Evolutionary conservation across 495 filamentous ascomycete genomes (phyloP).

Genomic region (Lasiosphaeris hirsuta): DNA sequence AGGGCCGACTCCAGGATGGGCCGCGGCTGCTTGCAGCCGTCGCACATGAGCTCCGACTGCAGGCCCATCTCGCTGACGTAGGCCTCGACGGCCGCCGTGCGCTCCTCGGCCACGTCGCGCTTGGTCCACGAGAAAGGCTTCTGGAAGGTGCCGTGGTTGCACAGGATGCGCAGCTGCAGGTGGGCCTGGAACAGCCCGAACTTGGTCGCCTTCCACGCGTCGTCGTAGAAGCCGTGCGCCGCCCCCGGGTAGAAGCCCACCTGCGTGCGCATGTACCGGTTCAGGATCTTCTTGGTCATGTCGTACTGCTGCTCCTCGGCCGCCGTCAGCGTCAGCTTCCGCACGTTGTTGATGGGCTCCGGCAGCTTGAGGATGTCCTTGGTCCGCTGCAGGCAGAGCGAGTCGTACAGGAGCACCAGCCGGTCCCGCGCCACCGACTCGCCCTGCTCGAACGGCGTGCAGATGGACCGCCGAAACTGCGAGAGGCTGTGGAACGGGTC

Average conservation of each 20-base stretch:
- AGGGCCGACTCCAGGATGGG: constrained; percentile 22
- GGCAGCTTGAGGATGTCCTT: constrained; percentile 42
- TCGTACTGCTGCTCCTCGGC: constrained; percentile 36
- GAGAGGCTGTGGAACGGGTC: constrained; percentile 34
- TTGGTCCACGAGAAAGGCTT: constrained; percentile 34
- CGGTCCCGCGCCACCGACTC: constrained; percentile 26
- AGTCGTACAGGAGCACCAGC: constrained; percentile 34
- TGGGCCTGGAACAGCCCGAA: constrained; percentile 37
- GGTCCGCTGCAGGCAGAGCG: constrained; percentile 38
- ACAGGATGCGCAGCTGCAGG: constrained; percentile 44
- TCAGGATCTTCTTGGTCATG: constrained; percentile 27
- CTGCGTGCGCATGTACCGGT: constrained; percentile 29
- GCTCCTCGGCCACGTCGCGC: constrained; percentile 23
- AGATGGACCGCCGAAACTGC: constrained; percentile 31
- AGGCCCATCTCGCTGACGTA: constrained; percentile 17
- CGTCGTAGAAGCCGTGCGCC: not conserved
- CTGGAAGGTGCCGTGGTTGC: constrained; percentile 49
- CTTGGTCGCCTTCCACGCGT: constrained; percentile 9
- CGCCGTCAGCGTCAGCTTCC: constrained; percentile 22
- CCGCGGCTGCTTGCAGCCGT: constrained; percentile 21
- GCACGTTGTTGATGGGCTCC: constrained; percentile 12
- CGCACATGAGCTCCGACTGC: constrained; percentile 20
- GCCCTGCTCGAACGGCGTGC: constrained; percentile 26
- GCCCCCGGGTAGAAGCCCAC: constrained; percentile 24
- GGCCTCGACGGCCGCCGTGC: constrained; percentile 15